phyloP scores from a whole-genome alignment of 2,329 filamentous ascomycete genomes.

The Cordyceps cicadae region DNA sequence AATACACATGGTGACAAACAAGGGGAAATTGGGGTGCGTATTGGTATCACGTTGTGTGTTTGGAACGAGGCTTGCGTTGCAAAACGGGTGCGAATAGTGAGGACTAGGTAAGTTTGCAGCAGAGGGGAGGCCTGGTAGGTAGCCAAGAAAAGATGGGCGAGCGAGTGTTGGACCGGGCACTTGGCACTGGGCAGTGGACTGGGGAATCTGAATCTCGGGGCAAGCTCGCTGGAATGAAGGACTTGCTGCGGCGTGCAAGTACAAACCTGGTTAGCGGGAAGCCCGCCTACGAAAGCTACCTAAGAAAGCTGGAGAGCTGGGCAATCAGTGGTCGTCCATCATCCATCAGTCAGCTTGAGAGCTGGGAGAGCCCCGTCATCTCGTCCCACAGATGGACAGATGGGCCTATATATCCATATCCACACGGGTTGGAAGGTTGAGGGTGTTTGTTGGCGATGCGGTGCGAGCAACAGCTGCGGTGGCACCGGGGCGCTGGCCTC shows the following conservation, averaged over 20 bases:
- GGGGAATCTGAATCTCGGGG: neutral
- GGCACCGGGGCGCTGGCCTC: neutral
- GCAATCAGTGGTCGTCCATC: neutral
- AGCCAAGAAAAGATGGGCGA: neutral
- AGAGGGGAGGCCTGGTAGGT: neutral
- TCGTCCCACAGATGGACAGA: neutral
- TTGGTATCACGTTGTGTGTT: slow-evolving; percentile 3
- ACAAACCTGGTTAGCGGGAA: slow-evolving; percentile 2
- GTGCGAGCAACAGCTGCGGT: neutral
- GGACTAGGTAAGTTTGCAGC: neutral
- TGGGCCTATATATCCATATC: neutral
- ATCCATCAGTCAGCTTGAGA: neutral
- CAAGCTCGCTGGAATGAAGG: neutral
- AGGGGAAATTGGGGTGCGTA: neutral
- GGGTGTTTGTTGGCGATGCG: neutral
- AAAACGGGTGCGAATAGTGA: neutral
- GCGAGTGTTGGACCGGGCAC: neutral
- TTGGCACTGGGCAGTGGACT: neutral
- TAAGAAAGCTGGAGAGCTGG: neutral
- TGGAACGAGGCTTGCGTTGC: neutral
- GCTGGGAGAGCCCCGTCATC: neutral
- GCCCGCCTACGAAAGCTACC: neutral
- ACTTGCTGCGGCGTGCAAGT: slow-evolving; percentile 7
- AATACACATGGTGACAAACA: neutral
- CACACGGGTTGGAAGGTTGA: neutral